phyloP scores from a whole-genome alignment of 768 basidiomycete genomes.

The Clavulina sp. region DNA sequence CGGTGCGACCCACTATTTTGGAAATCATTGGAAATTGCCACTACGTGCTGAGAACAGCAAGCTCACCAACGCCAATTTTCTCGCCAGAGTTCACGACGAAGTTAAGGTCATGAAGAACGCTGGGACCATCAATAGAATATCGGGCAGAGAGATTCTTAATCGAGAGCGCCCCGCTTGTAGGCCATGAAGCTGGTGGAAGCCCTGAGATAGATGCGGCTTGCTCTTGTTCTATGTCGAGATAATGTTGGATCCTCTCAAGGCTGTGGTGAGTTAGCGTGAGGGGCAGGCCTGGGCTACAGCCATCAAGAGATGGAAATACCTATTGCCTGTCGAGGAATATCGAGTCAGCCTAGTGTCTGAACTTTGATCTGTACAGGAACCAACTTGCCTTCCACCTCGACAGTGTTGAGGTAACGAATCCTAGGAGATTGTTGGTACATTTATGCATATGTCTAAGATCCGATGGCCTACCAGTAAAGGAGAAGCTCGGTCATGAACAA shows the following conservation, averaged over 20 bases:
- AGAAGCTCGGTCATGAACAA: constrained; percentile 41
- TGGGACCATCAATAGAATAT: constrained; percentile 28
- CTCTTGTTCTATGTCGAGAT: constrained; percentile 20
- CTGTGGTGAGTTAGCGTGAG: not conserved
- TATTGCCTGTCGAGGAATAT: no score
- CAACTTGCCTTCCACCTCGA: constrained; percentile 27
- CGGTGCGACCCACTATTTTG: constrained; percentile 23
- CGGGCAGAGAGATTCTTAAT: constrained; percentile 21
- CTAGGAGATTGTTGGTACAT: not conserved
- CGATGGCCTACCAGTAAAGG: constrained; percentile 20
- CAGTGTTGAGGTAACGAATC: constrained; percentile 23
- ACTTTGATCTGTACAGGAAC: no score
- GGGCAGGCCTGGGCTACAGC: not conserved
- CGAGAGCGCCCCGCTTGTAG: constrained; percentile 19
- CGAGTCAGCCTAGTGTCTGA: no score
- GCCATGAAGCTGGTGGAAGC: constrained; percentile 23
- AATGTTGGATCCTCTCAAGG: constrained; percentile 19
- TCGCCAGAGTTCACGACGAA: constrained; percentile 19
- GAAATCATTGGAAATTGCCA: not conserved
- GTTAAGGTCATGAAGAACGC: constrained; percentile 19
- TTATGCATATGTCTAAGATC: not conserved
- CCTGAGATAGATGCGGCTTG: constrained; percentile 13
- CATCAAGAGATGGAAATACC: no score
- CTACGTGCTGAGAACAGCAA: no score
- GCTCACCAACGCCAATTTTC: constrained; percentile 25